A percentile compares a stretch with the other conserved stretches of the same genome.
Conservation (phyloP, 2,329 filamentous ascomycete genomes). For the Botrytis sinoallii region DNA sequence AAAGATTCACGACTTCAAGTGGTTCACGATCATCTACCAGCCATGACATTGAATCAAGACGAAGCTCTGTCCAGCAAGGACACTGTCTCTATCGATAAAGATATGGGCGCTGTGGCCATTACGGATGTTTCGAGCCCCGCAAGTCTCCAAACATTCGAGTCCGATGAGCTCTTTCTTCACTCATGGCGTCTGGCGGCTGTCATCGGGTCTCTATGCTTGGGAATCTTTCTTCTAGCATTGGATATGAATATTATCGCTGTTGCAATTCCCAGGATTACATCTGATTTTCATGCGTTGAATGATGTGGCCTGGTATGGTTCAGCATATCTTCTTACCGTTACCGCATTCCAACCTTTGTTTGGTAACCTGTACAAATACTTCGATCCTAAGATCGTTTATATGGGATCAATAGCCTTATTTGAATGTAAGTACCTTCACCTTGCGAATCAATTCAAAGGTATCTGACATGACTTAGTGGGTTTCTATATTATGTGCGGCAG, state of each 20-base stretch:
- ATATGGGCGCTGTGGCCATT: neutral
- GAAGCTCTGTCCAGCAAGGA: neutral
- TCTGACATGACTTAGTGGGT: slow-evolving; percentile 36
- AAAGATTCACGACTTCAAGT: neutral
- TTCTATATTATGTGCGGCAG: slow-evolving; percentile 46
- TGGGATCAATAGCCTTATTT: slow-evolving; percentile 19
- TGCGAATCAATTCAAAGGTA: too few relatives aligned
- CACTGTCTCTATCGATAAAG: neutral
- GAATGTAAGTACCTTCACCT: neutral
- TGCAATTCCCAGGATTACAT: slow-evolving; percentile 52
- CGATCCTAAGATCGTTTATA: slow-evolving; percentile 13
- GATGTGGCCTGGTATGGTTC: slow-evolving; percentile 46
- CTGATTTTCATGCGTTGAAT: slow-evolving; percentile 39
- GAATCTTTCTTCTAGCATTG: slow-evolving; percentile 5
- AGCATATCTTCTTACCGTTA: slow-evolving; percentile 42
- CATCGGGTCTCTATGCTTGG: slow-evolving; percentile 6
- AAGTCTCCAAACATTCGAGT: neutral
- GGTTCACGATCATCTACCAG: neutral
- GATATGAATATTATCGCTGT: slow-evolving; percentile 6
- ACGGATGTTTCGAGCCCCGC: neutral
- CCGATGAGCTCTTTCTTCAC: neutral
- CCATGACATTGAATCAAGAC: neutral
- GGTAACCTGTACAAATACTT: slow-evolving; percentile 30
- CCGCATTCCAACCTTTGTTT: slow-evolving; percentile 24
- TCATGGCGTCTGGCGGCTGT: slow-evolving; percentile 9